Conservation (phyloP, 2,329 filamentous ascomycete species). For the Pseudocercospora fijiensis region DNA sequence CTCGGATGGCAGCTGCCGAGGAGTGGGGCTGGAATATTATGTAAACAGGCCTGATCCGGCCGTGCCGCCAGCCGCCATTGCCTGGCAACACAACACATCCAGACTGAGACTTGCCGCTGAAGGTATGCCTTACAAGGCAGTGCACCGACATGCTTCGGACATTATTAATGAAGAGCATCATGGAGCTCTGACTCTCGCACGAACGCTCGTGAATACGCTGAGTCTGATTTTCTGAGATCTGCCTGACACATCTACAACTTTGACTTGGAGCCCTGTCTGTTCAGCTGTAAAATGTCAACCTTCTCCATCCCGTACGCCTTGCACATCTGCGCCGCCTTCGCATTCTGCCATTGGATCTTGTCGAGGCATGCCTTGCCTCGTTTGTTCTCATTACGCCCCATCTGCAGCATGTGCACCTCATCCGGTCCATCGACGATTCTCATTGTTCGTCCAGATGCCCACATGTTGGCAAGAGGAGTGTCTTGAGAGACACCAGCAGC, state of each 20-base stretch:
- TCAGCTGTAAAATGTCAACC: slow-evolving; percentile 44
- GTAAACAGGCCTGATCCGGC: background rate
- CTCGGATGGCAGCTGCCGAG: background rate
- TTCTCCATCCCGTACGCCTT: slow-evolving; percentile 55
- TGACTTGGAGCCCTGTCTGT: slow-evolving; percentile 37
- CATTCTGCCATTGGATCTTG: slow-evolving; percentile 63
- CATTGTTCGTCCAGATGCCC: slow-evolving; percentile 37
- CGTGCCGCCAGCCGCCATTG: too few species aligned
- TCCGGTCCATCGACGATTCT: slow-evolving; percentile 72
- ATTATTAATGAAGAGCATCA: background rate
- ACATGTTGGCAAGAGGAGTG: slow-evolving; percentile 72
- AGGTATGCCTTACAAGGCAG: background rate
- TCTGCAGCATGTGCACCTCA: slow-evolving; percentile 84
- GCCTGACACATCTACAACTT: slow-evolving; percentile 40
- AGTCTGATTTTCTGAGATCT: background rate
- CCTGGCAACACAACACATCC: background rate
- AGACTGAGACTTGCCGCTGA: background rate
- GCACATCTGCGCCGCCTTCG: slow-evolving; percentile 65
- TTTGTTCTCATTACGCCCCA: slow-evolving; percentile 74
- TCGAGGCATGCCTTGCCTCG: slow-evolving; percentile 60
- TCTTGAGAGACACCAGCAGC: slow-evolving; percentile 90
- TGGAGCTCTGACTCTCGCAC: background rate
- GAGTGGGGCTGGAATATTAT: background rate
- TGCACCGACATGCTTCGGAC: background rate
- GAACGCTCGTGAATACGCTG: background rate